Conservation (phyloP, 768 basidiomycete species). For the Cubamyces lactineus region DNA sequence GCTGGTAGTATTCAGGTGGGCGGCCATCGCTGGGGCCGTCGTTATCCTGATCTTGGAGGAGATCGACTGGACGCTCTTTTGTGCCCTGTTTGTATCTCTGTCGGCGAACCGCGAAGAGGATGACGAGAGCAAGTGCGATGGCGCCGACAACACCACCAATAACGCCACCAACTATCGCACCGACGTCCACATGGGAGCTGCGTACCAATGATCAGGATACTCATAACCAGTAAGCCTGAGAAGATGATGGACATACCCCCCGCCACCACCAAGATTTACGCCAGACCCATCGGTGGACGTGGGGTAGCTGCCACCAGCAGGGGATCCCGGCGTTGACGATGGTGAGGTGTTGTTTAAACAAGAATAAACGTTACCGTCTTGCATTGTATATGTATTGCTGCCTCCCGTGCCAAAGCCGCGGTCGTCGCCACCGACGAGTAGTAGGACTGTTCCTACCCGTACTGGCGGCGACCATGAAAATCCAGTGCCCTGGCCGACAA, state of each 20-base stretch:
- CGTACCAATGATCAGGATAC: conserved; percentile 7
- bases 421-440: conserved; percentile 68
- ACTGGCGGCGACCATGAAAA: conserved; percentile 71
- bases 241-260: conserved; percentile 25
- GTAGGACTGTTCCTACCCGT: conserved; percentile 64
- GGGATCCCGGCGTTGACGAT: conserved; percentile 74
- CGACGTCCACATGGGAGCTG: conserved; percentile 26
- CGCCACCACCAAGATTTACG: conserved; percentile 28
- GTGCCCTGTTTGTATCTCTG: conserved; percentile 39
- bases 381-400: conserved; percentile 59
- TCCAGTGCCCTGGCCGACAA: conserved; percentile 55
- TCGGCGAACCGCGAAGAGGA: conserved; percentile 57
- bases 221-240: not conserved
- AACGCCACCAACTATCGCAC: conserved; percentile 47
- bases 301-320: conserved; percentile 74
- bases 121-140: conserved; percentile 41
- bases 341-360: conserved; percentile 68
- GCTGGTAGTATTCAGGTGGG: conserved; percentile 71
- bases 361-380: conserved; percentile 49
- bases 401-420: conserved; percentile 73
- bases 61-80: conserved; percentile 67
- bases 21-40: conserved; percentile 45
- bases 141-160: conserved; percentile 58
- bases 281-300: conserved; percentile 50
- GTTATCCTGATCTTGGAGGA: conserved; percentile 62